Conservation (phyloP, 2,329 filamentous ascomycete species). For the Monosporascus sp. region DNA sequence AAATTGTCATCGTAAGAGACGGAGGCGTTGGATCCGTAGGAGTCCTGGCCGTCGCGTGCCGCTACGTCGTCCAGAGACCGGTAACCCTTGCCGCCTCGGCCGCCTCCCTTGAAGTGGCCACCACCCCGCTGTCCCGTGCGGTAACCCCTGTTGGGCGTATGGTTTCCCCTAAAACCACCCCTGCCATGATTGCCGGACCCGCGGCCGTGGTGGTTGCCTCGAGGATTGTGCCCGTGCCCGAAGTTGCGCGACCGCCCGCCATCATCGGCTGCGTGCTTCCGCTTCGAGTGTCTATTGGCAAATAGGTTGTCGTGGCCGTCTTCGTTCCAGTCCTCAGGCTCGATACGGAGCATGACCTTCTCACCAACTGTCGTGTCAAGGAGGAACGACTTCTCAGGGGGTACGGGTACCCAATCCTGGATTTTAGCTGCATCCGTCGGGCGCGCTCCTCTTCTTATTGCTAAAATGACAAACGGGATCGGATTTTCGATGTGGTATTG, state of each 20-base stretch:
- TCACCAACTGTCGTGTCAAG: constrained; percentile 85
- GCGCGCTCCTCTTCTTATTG: constrained; percentile 66
- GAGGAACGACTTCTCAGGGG: constrained; percentile 62
- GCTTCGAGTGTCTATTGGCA: constrained; percentile 54
- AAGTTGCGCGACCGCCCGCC: constrained; percentile 24
- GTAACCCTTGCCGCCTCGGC: constrained; percentile 49
- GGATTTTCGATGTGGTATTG: constrained; percentile 74
- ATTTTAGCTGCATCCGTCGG: constrained; percentile 79
- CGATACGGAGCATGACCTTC: constrained; percentile 76
- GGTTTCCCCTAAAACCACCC: constrained; percentile 23
- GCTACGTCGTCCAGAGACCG: constrained; percentile 63
- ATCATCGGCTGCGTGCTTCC: constrained; percentile 49
- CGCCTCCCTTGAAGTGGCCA: constrained; percentile 30
- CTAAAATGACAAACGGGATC: constrained; percentile 75
- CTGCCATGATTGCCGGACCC: constrained; percentile 28
- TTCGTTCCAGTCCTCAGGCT: constrained; percentile 60
- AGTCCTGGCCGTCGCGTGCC: constrained; percentile 38
- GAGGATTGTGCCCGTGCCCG: constrained; percentile 21
- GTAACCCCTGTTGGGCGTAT: constrained; percentile 28
- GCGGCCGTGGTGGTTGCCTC: constrained; percentile 22
- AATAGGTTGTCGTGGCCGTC: constrained; percentile 60
- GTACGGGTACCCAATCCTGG: constrained; percentile 73
- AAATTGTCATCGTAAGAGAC: constrained; percentile 44
- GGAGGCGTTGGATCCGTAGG: constrained; percentile 28
- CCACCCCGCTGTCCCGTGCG: constrained; percentile 33